Percentiles rank a stretch among this genome's conserved stretches.
phyloP scores from a whole-genome alignment of 2,329 filamentous ascomycete species.

The Trichophyton equinum region DNA sequence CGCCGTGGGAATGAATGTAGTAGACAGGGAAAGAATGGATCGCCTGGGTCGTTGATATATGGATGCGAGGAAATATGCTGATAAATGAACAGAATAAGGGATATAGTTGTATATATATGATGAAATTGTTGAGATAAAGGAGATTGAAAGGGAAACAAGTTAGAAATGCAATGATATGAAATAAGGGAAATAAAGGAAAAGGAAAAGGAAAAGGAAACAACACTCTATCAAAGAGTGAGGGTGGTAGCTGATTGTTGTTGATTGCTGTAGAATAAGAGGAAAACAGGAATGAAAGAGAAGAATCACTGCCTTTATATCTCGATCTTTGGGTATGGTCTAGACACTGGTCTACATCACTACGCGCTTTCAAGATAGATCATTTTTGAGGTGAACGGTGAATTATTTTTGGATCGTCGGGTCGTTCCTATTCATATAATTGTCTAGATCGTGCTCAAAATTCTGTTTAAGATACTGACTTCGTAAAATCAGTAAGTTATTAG shows the following conservation, averaged over 20 bases:
- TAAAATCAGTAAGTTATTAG: neutral
- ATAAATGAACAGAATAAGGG: neutral
- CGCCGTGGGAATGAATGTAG: neutral
- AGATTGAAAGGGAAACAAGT: constrained; percentile 1
- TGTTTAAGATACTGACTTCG: neutral
- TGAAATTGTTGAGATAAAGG: neutral
- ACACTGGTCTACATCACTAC: neutral
- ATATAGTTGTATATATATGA: neutral
- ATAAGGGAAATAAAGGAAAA: neutral
- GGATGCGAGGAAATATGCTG: neutral
- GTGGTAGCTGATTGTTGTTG: neutral
- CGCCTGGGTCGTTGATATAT: neutral
- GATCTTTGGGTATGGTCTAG: neutral
- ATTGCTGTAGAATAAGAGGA: constrained; percentile 1
- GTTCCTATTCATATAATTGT: neutral
- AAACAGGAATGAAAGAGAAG: constrained; percentile 1
- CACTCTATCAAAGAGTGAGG: constrained; percentile 4
- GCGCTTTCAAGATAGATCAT: neutral
- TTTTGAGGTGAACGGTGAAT: neutral
- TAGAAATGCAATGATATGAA: neutral
- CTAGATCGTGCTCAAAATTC: neutral
- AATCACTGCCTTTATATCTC: neutral
- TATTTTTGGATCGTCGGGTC: neutral
- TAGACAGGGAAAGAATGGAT: neutral
- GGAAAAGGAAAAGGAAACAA: neutral